A percentile compares a stretch with the other conserved stretches of the same genome.
These are phyloP conservation scores for Starmerella cellae DNA, from an alignment of 805 yeast genomes.

Conservation along the genomic window DNA sequence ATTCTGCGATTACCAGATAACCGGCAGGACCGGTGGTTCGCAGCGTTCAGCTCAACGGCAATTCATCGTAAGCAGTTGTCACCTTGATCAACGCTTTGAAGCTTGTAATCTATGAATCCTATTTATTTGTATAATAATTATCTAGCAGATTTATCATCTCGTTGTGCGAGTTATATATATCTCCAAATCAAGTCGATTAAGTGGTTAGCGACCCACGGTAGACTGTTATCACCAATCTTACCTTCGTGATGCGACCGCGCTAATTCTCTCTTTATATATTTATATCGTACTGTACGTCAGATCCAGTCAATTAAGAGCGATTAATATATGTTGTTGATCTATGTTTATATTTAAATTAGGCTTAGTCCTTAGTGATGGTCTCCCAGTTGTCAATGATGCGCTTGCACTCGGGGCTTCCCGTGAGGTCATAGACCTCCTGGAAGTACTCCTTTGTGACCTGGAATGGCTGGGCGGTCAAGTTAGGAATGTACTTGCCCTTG, in stretches of 20 bases:
- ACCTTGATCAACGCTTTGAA: not conserved
- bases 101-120: not conserved
- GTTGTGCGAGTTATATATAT: no score
- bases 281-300: no score
- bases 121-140: not conserved
- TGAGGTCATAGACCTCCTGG: constrained; percentile 85
- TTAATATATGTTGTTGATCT: no score
- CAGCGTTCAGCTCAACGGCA: constrained; percentile 25
- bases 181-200: no score
- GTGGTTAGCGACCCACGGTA: no score
- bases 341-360: no score
- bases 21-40: constrained; percentile 22
- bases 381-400: constrained; percentile 92
- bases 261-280: no score
- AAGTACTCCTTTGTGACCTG: constrained; percentile 92
- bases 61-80: constrained; percentile 17
- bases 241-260: no score
- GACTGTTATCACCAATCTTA: no score
- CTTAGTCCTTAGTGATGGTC: constrained; percentile 37
- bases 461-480: constrained; percentile 96
- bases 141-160: not conserved
- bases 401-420: constrained; percentile 84
- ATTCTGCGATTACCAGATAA: constrained; percentile 4
- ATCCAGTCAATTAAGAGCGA: no score
- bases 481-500: constrained; percentile 93